Evolutionary conservation across 208 protist genomes (phyloP), one percentile per base, ranked within the genome.

Genomic region (Endotrypanum monterogeii): DNA sequence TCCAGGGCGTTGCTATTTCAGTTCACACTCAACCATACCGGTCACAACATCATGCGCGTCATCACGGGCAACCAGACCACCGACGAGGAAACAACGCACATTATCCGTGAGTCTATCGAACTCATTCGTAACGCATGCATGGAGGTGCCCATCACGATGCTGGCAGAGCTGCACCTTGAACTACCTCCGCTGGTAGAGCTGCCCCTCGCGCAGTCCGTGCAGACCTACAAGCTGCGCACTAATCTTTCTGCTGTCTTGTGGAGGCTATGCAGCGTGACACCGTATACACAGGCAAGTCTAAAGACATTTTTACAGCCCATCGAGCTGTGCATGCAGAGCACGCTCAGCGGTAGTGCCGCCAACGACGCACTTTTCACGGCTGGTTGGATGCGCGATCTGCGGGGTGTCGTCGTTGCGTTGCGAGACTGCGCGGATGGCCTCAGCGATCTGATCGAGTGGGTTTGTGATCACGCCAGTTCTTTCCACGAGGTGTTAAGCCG

Each of bases 381-480:
- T 1, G 92, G 92, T n/a, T 96, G 89, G 89, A 83, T 96, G 75
- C 89, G 88, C 12, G 92, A 96, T 68, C 58, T 96, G 63, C 87
- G 92, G 11, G 92, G 92, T 69, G 87, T 88, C 6, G 84, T 82
- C 23, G 71, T 84, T 37, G 89, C 88, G 44, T 66, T 92, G 48
- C 83, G 82, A 44, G 80, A 89, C 51, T 67, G 83, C 58, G 58
- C 75, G 32, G 69, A 84, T 51, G 73, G 72, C 25, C 84, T 90
- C 73, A 74, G 70, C 18, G 92, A 96, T 72, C 88, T 96, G 71
- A 69, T 94, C 23, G 86, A 94, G 69, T 96, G 92, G 92, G 89
- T 90, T 65, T 89, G 82, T 68, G 78, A 83, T 28, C 79, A 86
- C 65, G 73, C 74, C 69, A 73, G 65, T 54, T 69, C 70, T 23